These are phyloP conservation scores for Zoysia japonica DNA, from an alignment of 176 grass and related monocot genomes.

Conservation along the genomic window DNA sequence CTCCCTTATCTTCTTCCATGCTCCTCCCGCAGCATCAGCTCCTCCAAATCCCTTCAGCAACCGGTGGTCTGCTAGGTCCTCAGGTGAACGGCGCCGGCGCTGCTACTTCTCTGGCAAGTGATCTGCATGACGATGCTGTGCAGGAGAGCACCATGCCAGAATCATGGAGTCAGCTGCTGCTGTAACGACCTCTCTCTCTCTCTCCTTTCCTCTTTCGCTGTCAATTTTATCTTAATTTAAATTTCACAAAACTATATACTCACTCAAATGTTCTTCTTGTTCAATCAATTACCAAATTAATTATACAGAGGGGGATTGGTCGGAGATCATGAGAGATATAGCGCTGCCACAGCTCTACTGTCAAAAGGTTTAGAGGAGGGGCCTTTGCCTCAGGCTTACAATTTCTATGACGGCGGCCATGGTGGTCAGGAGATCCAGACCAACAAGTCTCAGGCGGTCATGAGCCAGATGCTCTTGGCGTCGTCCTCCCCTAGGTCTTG, in stretches of 20 bases:
- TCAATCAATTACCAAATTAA: not conserved
- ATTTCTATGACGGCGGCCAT: conserved; percentile 37
- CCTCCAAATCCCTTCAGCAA: conserved; percentile 15
- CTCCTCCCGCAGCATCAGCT: not conserved
- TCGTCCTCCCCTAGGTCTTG: conserved; percentile 79
- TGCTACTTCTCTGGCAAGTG: not conserved
- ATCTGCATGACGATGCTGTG: conserved; percentile 17
- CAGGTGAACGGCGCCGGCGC: not conserved
- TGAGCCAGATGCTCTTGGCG: conserved; percentile 59
- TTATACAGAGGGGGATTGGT: conserved; percentile 45
- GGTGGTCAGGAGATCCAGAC: conserved; percentile 55
- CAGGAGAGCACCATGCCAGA: conserved; percentile 58
- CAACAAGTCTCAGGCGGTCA: conserved; percentile 20
- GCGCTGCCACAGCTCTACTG: conserved; percentile 41
- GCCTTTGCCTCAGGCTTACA: conserved; percentile 34
- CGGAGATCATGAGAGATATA: conserved; percentile 50
- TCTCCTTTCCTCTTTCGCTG: too few relatives aligned
- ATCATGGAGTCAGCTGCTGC: conserved; percentile 79
- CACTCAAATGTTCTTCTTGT: not conserved
- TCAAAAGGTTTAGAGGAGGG: conserved; percentile 49
- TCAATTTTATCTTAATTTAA: too few relatives aligned
- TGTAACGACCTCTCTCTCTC: conserved; percentile 49
- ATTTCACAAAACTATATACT: not conserved
- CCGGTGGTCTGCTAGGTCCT: not conserved
- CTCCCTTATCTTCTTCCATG: conserved; percentile 46